Evolutionary conservation across 2,329 filamentous ascomycete genomes (phyloP).

Genomic region (Aspergillus amoenus): DNA sequence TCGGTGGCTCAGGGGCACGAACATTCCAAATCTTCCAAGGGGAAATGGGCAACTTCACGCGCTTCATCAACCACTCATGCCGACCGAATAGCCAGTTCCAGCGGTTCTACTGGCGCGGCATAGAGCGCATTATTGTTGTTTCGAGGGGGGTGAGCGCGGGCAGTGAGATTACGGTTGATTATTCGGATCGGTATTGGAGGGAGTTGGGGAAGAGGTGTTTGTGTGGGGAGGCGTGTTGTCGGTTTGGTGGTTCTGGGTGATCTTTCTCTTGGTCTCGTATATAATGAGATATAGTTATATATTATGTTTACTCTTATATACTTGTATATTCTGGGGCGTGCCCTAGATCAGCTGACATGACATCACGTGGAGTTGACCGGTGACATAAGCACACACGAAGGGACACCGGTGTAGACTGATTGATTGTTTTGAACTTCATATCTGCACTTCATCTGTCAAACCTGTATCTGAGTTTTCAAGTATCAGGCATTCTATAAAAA

Average conservation of each 20-base stretch:
- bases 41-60: constrained; percentile 54
- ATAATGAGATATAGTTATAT: too few relatives aligned
- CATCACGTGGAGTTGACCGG: too few relatives aligned
- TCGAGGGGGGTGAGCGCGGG: constrained; percentile 56
- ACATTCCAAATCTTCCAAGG: constrained; percentile 61
- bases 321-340: too few relatives aligned
- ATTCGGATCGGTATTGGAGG: constrained; percentile 59
- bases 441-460: too few relatives aligned
- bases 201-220: constrained; percentile 56
- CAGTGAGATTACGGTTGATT: constrained; percentile 58
- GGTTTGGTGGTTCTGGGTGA: too few relatives aligned
- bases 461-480: too few relatives aligned
- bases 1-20: constrained; percentile 38
- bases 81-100: constrained; percentile 58
- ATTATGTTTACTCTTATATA: too few relatives aligned
- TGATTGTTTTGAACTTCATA: too few relatives aligned
- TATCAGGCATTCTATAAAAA: background rate
- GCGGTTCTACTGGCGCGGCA: constrained; percentile 57
- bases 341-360: too few relatives aligned
- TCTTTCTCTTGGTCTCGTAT: too few relatives aligned
- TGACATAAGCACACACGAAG: too few relatives aligned
- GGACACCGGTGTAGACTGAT: too few relatives aligned
- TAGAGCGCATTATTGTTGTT: constrained; percentile 56
- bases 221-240: constrained; percentile 54
- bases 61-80: constrained; percentile 61